These are phyloP conservation scores for Luzula sylvatica DNA, from an alignment of 176 grass and related monocot genomes.

Conservation along the genomic window DNA sequence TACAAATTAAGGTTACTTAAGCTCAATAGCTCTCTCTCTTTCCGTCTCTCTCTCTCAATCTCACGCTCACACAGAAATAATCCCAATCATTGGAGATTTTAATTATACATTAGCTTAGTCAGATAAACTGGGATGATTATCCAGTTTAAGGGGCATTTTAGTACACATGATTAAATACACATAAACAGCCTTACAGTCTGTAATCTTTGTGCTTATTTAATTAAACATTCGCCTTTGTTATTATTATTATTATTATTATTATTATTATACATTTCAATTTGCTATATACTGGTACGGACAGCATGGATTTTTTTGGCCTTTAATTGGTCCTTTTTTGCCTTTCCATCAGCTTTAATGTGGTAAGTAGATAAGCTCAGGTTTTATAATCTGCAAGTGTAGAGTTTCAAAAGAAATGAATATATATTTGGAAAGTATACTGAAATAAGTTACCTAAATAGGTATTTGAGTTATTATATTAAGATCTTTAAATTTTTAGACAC, in stretches of 20 bases:
- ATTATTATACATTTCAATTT: constrained; percentile 10
- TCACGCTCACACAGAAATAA: no score
- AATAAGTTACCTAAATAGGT: not conserved
- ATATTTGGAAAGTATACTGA: not conserved
- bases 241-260: not conserved
- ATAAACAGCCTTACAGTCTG: not conserved
- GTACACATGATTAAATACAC: constrained; percentile 10
- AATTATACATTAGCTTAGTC: constrained; percentile 10
- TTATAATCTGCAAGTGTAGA: not conserved
- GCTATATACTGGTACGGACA: constrained; percentile 6
- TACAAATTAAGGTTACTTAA: not conserved
- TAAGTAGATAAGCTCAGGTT: constrained; percentile 12
- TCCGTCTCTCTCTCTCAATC: no score
- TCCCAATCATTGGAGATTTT: not conserved
- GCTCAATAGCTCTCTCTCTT: no score
- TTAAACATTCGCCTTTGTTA: not conserved
- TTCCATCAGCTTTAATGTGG: constrained; percentile 17
- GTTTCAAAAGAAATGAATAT: not conserved
- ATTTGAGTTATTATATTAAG: not conserved
- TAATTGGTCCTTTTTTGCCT: not conserved
- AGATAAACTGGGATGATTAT: constrained; percentile 7
- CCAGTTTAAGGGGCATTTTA: not conserved
- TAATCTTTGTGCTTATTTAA: not conserved
- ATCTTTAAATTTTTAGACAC: not conserved
- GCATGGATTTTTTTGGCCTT: constrained; percentile 10